Percentiles rank a stretch among this genome's conserved stretches.
Evolutionary conservation across 495 filamentous ascomycete species (phyloP).

Genomic region (Penicillium ochrochloron): DNA sequence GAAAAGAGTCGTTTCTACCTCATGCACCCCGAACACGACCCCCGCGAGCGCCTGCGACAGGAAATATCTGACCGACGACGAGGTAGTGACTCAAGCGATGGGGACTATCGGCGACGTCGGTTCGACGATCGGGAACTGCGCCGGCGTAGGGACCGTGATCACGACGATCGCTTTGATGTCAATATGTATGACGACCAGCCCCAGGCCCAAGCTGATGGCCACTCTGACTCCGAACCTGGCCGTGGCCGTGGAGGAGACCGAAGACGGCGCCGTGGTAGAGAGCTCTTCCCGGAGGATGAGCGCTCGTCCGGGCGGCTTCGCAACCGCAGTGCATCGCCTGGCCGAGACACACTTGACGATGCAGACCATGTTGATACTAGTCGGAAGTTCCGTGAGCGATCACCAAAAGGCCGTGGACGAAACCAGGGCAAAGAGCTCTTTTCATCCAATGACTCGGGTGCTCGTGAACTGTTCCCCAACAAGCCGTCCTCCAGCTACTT

Average conservation of each 20-base stretch:
- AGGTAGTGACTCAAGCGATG: constrained; percentile 63
- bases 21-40: constrained; percentile 86
- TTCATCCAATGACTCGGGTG: constrained; percentile 33
- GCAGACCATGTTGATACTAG: constrained; percentile 53
- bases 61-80: constrained; percentile 51
- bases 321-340: constrained; percentile 74
- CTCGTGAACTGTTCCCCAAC: constrained; percentile 55
- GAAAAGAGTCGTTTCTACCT: constrained; percentile 89
- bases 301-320: constrained; percentile 52
- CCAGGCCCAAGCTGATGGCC: constrained; percentile 24
- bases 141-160: constrained; percentile 55
- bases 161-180: constrained; percentile 63
- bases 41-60: constrained; percentile 67
- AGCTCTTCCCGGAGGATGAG: constrained; percentile 56
- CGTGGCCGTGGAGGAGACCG: constrained; percentile 30
- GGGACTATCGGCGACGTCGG: constrained; percentile 60
- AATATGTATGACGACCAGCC: constrained; percentile 76
- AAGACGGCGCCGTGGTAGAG: constrained; percentile 40
- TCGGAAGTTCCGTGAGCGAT: constrained; percentile 50
- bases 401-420: constrained; percentile 35
- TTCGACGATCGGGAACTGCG: constrained; percentile 62
- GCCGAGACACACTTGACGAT: constrained; percentile 62
- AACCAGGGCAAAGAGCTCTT: constrained; percentile 56
- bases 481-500: constrained; percentile 50
- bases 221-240: constrained; percentile 38